These are phyloP conservation scores for Thalassia testudinum DNA, from an alignment of 116 monocot genomes.

Conservation along the genomic window DNA sequence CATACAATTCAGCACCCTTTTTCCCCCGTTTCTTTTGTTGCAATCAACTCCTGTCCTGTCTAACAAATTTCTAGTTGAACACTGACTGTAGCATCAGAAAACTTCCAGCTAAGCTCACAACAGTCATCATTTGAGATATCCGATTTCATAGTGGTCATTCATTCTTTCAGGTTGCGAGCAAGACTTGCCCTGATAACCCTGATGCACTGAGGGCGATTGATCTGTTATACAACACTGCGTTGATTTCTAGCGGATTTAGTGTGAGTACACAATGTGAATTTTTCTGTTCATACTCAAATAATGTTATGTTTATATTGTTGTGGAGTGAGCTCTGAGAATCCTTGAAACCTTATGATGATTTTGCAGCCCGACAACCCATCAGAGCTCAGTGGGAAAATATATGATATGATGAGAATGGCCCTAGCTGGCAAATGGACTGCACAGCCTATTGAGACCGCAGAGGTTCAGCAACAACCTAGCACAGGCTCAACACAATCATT, in stretches of 20 bases:
- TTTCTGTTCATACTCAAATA: not conserved
- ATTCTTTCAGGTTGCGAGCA: slow-evolving; percentile 46
- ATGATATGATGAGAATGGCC: slow-evolving; percentile 83
- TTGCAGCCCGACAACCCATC: slow-evolving; percentile 83
- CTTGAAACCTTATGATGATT: too few relatives aligned
- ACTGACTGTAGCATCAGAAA: too few relatives aligned
- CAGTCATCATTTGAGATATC: too few relatives aligned
- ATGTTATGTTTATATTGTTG: not conserved
- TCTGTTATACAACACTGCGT: slow-evolving; percentile 73
- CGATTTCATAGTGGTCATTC: too few relatives aligned
- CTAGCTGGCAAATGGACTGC: slow-evolving; percentile 43
- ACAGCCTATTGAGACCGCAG: slow-evolving; percentile 7
- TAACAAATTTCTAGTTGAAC: too few relatives aligned
- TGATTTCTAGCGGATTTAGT: slow-evolving; percentile 88
- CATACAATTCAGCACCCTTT: too few relatives aligned
- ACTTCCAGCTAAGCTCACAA: too few relatives aligned
- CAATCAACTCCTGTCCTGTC: too few relatives aligned
- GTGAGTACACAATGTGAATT: slow-evolving; percentile 24
- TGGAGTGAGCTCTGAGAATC: too few relatives aligned
- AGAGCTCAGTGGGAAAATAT: slow-evolving; percentile 77
- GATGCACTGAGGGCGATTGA: slow-evolving; percentile 76
- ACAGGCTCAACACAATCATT: slow-evolving; percentile 5
- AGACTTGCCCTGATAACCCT: slow-evolving; percentile 39
- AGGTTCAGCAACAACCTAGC: not conserved
- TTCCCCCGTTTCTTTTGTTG: too few relatives aligned